Evolutionary conservation across 2,329 filamentous ascomycete genomes (phyloP).

Genomic region (Ascochyta lentis): DNA sequence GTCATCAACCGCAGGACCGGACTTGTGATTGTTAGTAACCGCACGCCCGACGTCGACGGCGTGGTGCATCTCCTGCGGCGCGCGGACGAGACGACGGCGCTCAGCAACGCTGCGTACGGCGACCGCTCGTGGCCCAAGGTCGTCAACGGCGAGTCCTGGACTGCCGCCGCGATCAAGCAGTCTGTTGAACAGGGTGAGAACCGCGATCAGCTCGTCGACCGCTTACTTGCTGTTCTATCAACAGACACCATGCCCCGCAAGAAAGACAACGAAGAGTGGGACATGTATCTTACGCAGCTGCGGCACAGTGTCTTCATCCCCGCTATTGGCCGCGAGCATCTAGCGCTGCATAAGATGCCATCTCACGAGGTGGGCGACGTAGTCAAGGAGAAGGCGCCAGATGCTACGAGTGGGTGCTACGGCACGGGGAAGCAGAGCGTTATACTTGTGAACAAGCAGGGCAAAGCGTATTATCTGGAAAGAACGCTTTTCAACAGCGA

Average conservation of each 20-base stretch:
- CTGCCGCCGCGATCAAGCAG: constrained; percentile 57
- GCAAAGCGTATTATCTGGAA: constrained; percentile 67
- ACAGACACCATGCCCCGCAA: constrained; percentile 62
- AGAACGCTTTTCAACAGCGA: constrained; percentile 65
- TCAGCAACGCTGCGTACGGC: constrained; percentile 67
- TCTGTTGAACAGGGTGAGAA: constrained; percentile 53
- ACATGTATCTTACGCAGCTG: constrained; percentile 63
- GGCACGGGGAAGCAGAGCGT: constrained; percentile 71
- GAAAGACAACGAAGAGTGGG: constrained; percentile 57
- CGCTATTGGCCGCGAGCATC: constrained; percentile 57
- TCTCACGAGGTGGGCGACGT: constrained; percentile 49
- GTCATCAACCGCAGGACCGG: constrained; percentile 42
- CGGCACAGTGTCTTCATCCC: constrained; percentile 68
- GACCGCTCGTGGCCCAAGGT: constrained; percentile 69
- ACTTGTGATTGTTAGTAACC: constrained; percentile 68
- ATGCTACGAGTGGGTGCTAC: constrained; percentile 60
- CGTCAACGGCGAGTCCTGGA: constrained; percentile 61
- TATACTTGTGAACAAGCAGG: constrained; percentile 62
- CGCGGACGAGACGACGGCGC: constrained; percentile 61
- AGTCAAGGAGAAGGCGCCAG: constrained; percentile 45
- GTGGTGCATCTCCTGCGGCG: constrained; percentile 59
- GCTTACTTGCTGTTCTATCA: constrained; percentile 60
- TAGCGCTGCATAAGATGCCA: constrained; percentile 48
- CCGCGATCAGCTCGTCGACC: constrained; percentile 58
- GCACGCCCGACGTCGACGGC: constrained; percentile 59